Base-by-base conservation (phyloP, 176 grass and related monocot species). In the Coix lacrymajobi region DNA sequence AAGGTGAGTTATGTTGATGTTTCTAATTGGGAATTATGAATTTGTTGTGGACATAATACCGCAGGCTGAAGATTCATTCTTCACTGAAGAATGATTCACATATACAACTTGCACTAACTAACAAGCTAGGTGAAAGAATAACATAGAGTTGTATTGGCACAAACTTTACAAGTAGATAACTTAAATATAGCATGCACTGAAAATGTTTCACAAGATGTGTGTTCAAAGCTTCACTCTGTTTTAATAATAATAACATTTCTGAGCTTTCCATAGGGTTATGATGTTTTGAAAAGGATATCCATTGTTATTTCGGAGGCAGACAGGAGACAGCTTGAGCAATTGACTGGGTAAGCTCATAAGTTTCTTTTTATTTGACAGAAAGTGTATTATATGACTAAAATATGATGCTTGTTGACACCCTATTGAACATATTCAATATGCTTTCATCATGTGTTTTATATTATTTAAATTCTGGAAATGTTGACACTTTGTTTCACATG, bases 271-370 rank as follows among this genome's bases (percentile, higher is more conserved):
- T 68, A 98, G 92, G 96, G 96, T 58, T 95, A 98, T 90, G 92
- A 93, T 69, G 90, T 94, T 79, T 40, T 98, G 61, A 95, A 92
- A 65, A 98, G 86, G 75, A 95, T 98, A 64, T 95, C 96, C 62
- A 88, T 89, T 81, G 76, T 93, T 83, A 93, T 98, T 90, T 79
- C 79, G 71, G 86, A 63, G 73, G 71, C 84, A 66, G 83, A 94
- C 57, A 91, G 56, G 77, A 86, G 70, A 82, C 91, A 87, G 58
- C 88, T 93, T 82, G 96, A 98, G 87, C 88, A 95, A 88, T 89
- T 98, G 75, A 95, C 90, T 82, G 90, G 95, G 95, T 98, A 77
- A 75, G 61, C 32, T 58, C 26, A 79, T 54, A 73, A 13, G 8
- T 66, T 76, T 80, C 38, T 71, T 76, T 76, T 83, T 63, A 62